These are phyloP conservation scores for Sclerotinia trifoliorum DNA, from an alignment of 2,329 filamentous ascomycete genomes.

Conservation along the genomic window DNA sequence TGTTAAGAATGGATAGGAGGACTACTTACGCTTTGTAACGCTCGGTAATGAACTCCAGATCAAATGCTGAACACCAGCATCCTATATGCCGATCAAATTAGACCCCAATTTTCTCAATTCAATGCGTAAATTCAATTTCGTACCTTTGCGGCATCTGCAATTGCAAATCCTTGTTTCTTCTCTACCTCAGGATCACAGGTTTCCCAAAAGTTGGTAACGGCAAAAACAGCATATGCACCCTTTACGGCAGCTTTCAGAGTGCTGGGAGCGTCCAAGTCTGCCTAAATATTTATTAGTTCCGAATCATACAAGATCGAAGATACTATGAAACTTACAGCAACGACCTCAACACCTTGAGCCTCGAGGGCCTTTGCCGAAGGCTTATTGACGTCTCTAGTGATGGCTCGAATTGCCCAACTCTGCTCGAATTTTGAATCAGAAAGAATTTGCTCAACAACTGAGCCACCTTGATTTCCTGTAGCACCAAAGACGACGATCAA, in stretches of 20 bases:
- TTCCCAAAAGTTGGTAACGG: constrained; percentile 40
- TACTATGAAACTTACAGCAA: constrained; percentile 38
- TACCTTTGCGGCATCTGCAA: constrained; percentile 49
- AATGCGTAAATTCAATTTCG: background rate
- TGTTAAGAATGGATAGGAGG: background rate
- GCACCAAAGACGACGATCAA: constrained; percentile 49
- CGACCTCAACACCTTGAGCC: constrained; percentile 46
- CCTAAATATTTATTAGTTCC: constrained; percentile 25
- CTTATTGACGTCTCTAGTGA: constrained; percentile 49
- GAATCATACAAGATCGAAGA: background rate
- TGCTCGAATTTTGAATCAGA: constrained; percentile 45
- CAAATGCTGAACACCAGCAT: constrained; percentile 46
- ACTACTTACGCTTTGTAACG: constrained; percentile 44
- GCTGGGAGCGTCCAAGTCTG: constrained; percentile 45
- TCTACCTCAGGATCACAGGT: constrained; percentile 44
- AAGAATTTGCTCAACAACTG: constrained; percentile 52
- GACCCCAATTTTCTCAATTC: background rate
- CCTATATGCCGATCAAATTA: constrained; percentile 32
- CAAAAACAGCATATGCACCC: constrained; percentile 39
- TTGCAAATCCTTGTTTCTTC: constrained; percentile 48
- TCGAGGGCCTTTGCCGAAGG: constrained; percentile 45
- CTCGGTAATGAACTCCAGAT: constrained; percentile 48
- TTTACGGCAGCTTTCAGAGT: constrained; percentile 41
- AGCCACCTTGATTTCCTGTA: constrained; percentile 53
- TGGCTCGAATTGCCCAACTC: constrained; percentile 47